Evolutionary conservation across 2,329 filamentous ascomycete genomes (phyloP).

Genomic region (Sphaerulina populicola): DNA sequence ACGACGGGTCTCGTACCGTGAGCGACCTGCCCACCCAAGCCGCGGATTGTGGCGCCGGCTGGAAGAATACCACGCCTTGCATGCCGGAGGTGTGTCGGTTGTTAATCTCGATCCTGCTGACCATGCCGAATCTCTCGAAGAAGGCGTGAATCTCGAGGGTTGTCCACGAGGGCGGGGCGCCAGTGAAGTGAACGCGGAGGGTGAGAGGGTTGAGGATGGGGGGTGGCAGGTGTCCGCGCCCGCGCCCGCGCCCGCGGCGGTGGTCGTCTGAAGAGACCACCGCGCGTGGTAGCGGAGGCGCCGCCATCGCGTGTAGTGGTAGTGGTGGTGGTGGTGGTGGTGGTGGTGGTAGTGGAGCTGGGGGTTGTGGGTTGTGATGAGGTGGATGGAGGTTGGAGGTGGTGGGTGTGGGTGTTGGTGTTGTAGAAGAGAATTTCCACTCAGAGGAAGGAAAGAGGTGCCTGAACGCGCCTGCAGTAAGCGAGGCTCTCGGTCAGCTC

Average conservation of each 20-base stretch:
- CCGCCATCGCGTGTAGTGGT: background rate
- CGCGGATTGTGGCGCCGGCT: conserved; percentile 18
- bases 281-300: background rate
- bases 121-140: conserved; percentile 13
- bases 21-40: conserved; percentile 16
- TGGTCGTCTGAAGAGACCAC: background rate
- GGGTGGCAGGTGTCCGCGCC: background rate
- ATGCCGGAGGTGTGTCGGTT: background rate
- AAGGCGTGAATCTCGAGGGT: conserved; percentile 21
- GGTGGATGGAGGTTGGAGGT: background rate
- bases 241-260: background rate
- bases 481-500: background rate
- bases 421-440: background rate
- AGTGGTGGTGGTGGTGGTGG: too few species aligned
- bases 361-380: background rate
- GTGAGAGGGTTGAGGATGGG: conserved; percentile 10
- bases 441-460: background rate
- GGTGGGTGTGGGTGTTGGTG: background rate
- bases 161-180: conserved; percentile 18
- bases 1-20: conserved; percentile 2
- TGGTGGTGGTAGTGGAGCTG: background rate
- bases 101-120: conserved; percentile 21
- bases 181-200: conserved; percentile 11
- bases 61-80: conserved; percentile 19
- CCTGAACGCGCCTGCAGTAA: background rate